Percentiles rank a stretch among this genome's conserved stretches.
Evolutionary conservation across 495 filamentous ascomycete species (phyloP).

Genomic region (Talaromyces adpressus): DNA sequence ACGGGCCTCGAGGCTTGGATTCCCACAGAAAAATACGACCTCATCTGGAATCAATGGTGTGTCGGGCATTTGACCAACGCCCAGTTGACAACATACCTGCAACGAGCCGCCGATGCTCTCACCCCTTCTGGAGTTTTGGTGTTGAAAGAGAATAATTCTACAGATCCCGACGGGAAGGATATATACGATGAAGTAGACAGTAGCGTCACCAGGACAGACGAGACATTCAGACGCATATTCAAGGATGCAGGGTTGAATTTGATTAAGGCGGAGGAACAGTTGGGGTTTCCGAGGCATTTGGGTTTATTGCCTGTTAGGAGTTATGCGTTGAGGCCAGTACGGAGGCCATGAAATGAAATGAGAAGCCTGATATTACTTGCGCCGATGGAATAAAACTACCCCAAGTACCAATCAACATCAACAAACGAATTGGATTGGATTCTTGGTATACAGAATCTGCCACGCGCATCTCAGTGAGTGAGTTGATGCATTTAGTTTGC

Average conservation of each 20-base stretch:
- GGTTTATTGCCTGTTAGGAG: slow-evolving; percentile 62
- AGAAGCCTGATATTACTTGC: background rate
- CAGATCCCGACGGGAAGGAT: slow-evolving; percentile 47
- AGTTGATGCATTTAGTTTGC: background rate
- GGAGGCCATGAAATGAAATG: background rate
- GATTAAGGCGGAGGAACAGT: slow-evolving; percentile 67
- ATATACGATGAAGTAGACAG: slow-evolving; percentile 73
- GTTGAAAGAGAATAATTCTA: slow-evolving; percentile 82
- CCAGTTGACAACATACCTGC: slow-evolving; percentile 62
- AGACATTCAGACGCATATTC: slow-evolving; percentile 64
- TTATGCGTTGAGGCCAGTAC: slow-evolving; percentile 47
- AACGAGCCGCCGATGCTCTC: slow-evolving; percentile 51
- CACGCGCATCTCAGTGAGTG: background rate
- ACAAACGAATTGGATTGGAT: background rate
- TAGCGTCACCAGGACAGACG: slow-evolving; percentile 71
- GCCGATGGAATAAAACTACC: background rate
- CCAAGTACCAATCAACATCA: background rate
- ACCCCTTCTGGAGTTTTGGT: slow-evolving; percentile 52
- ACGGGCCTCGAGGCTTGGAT: slow-evolving; percentile 70
- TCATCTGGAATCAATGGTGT: slow-evolving; percentile 83
- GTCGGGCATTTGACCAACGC: slow-evolving; percentile 81
- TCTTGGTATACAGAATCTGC: background rate
- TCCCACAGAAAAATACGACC: slow-evolving; percentile 48
- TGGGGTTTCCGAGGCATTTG: slow-evolving; percentile 58
- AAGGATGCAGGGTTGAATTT: slow-evolving; percentile 59